A percentile compares a stretch with the other conserved stretches of the same genome.
Conservation (phyloP, 2,329 filamentous ascomycete genomes). For the Trichoderma asperellum region DNA sequence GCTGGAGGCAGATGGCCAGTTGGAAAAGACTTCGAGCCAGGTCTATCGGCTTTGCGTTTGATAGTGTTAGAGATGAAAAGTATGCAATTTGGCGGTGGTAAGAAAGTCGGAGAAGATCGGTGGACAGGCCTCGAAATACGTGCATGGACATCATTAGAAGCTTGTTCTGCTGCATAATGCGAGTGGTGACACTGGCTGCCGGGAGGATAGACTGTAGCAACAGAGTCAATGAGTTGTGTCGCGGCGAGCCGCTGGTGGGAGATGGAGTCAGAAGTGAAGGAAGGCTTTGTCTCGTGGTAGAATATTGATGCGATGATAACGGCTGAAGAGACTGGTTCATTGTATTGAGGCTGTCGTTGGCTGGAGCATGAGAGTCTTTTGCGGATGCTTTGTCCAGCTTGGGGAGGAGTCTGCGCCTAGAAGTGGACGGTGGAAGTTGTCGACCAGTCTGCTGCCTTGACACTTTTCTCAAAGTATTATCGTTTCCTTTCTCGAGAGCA, state of each 20-base stretch:
- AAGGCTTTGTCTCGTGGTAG: not conserved
- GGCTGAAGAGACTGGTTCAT: not conserved
- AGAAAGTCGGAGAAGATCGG: not conserved
- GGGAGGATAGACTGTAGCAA: constrained; percentile 19
- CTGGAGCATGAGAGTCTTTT: not conserved
- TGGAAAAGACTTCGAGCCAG: constrained; percentile 17
- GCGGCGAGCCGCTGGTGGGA: not conserved
- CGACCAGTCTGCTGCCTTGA: not conserved
- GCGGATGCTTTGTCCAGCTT: not conserved
- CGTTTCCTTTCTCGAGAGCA: not conserved
- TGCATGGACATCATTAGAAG: constrained; percentile 18
- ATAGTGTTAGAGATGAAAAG: not conserved
- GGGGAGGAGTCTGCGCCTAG: constrained; percentile 3
- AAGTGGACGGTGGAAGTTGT: not conserved
- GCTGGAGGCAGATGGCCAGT: constrained; percentile 16
- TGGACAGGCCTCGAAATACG: constrained; percentile 15
- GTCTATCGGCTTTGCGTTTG: not conserved
- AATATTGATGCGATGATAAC: not conserved
- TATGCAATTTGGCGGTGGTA: not conserved
- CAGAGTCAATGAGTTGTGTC: not conserved
- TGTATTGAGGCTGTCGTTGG: not conserved
- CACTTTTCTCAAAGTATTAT: not conserved
- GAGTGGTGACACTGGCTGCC: constrained; percentile 4
- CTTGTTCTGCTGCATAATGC: constrained; percentile 22
- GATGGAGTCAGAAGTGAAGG: not conserved